Percentiles rank a stretch among this genome's conserved stretches.
Evolutionary conservation across 208 protist species (phyloP).

Genomic region (Leishmania braziliensis): DNA sequence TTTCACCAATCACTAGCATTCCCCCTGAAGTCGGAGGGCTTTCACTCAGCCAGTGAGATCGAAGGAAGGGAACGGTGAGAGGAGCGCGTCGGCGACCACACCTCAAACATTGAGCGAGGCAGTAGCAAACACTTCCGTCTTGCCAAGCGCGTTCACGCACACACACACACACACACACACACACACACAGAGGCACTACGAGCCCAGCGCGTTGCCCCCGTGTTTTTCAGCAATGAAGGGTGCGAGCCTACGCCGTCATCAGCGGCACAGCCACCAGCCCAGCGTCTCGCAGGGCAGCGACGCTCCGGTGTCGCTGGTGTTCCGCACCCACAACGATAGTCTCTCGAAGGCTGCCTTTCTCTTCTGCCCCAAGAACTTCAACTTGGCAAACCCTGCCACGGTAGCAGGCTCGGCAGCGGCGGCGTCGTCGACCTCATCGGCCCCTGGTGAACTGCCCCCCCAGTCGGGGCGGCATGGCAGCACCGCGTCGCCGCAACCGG

Average conservation of each 20-base stretch:
- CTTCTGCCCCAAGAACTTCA: conserved; percentile 80
- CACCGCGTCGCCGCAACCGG: not conserved
- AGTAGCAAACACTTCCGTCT: not conserved
- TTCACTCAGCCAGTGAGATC: not conserved
- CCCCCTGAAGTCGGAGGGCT: not conserved
- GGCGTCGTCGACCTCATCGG: not conserved
- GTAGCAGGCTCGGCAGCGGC: not conserved
- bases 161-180: not conserved
- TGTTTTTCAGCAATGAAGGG: conserved; percentile 25
- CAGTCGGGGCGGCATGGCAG: not conserved
- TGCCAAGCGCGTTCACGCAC: not conserved
- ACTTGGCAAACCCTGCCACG: conserved; percentile 28
- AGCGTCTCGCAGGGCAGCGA: conserved; percentile 41
- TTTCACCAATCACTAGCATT: too few relatives aligned
- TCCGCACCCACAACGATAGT: conserved; percentile 66
- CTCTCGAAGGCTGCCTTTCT: conserved; percentile 73
- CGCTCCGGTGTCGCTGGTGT: conserved; percentile 71
- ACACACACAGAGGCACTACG: not conserved
- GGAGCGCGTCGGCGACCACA: not conserved
- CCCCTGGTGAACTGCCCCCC: not conserved
- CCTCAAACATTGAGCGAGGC: not conserved
- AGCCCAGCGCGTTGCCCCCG: not conserved
- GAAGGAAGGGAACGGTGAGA: not conserved
- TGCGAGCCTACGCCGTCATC: conserved; percentile 44
- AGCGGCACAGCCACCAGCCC: conserved; percentile 40